A percentile compares a stretch with the other conserved stretches of the same genome.
phyloP scores from a whole-genome alignment of 768 basidiomycete genomes.

The Lactifluus hygrophoroides region DNA sequence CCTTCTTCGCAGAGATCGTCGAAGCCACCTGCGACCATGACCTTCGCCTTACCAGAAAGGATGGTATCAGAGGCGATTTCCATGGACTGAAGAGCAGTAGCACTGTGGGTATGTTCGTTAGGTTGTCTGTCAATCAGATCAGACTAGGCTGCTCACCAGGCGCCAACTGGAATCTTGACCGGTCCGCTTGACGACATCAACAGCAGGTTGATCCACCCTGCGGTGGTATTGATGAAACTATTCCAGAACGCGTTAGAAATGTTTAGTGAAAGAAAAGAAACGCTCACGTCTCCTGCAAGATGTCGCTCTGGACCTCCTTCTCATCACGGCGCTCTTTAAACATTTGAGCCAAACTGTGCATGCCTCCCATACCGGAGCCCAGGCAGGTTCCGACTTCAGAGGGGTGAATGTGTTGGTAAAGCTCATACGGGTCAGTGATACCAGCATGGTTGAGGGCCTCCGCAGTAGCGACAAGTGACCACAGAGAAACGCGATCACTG shows the following conservation, averaged over 20 bases:
- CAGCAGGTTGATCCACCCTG: slow-evolving; percentile 95
- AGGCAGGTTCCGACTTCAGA: slow-evolving; percentile 91
- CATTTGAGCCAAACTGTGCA: slow-evolving; percentile 86
- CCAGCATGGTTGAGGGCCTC: slow-evolving; percentile 97
- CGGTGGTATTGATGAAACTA: slow-evolving; percentile 98
- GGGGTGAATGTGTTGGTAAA: slow-evolving; percentile 95
- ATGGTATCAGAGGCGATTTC: slow-evolving; percentile 98
- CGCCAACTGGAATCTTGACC: slow-evolving; percentile 98
- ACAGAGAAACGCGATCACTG: slow-evolving; percentile 85
- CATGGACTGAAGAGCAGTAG: slow-evolving; percentile 93
- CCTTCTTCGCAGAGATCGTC: slow-evolving; percentile 98
- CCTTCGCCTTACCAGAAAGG: slow-evolving; percentile 91
- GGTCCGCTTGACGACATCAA: slow-evolving; percentile 95
- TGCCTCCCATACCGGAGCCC: slow-evolving; percentile 97
- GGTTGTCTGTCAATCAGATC: slow-evolving; percentile 9
- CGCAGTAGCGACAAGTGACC: slow-evolving; percentile 90
- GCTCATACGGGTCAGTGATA: slow-evolving; percentile 95
- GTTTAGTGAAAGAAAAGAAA: not conserved
- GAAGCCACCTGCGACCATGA: slow-evolving; percentile 98
- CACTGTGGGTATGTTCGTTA: slow-evolving; percentile 36
- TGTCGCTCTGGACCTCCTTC: slow-evolving; percentile 96
- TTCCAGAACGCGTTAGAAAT: not conserved
- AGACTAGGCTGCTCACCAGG: slow-evolving; percentile 54
- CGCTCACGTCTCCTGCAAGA: slow-evolving; percentile 93
- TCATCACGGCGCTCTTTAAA: slow-evolving; percentile 99